These are phyloP conservation scores for Artemisia tridentata DNA, from an alignment of 129 eudicot species.

Conservation along the genomic window DNA sequence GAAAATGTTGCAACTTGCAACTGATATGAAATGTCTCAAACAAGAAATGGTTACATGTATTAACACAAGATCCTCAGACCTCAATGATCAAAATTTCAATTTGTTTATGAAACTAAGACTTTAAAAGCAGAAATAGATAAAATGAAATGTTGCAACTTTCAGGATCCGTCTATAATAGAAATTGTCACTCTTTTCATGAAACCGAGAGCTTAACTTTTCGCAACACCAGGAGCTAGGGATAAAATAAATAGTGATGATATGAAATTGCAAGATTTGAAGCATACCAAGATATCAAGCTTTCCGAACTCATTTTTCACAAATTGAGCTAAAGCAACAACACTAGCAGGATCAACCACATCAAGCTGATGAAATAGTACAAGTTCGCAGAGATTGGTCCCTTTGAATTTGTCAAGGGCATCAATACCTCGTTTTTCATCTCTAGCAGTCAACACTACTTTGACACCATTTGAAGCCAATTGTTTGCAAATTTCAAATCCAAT, in stretches of 20 bases:
- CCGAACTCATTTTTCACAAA: slow-evolving; percentile 52
- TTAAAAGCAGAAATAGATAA: too few species aligned
- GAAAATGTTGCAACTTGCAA: too few species aligned
- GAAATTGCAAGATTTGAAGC: neutral
- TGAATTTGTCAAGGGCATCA: slow-evolving; percentile 46
- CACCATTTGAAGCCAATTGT: slow-evolving; percentile 61
- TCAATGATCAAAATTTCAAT: too few species aligned
- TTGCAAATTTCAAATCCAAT: slow-evolving; percentile 59
- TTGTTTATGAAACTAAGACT: too few species aligned
- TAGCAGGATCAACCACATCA: slow-evolving; percentile 55
- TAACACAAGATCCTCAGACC: too few species aligned
- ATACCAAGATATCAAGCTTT: slow-evolving; percentile 75
- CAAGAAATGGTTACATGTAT: too few species aligned
- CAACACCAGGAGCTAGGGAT: too few species aligned
- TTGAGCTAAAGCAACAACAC: slow-evolving; percentile 50
- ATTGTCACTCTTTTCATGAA: too few species aligned
- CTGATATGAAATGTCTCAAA: too few species aligned
- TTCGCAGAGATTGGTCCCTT: slow-evolving; percentile 40
- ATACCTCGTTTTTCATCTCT: slow-evolving; percentile 59
- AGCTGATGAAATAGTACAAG: slow-evolving; percentile 53
- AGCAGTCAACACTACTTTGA: slow-evolving; percentile 59
- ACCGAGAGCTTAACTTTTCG: too few species aligned
- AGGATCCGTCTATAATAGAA: too few species aligned
- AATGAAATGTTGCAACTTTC: too few species aligned
- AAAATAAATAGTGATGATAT: neutral